Base-by-base conservation (phyloP, 805 yeast genomes). In the Candida pini region DNA sequence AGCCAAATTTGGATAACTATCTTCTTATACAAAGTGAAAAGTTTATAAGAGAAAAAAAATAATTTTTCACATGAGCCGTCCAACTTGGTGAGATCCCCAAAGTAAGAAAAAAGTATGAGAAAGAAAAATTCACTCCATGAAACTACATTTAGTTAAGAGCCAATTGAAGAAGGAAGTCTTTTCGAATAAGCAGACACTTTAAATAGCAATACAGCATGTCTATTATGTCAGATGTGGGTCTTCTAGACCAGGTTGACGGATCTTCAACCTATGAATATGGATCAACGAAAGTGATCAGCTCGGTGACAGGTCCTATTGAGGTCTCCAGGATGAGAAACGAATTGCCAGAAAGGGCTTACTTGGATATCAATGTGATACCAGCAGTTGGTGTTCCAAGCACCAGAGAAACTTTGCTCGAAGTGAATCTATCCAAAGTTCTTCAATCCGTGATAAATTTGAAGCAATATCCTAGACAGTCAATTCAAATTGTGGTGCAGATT, bases 301-400 rank as follows among this genome's bases (percentile, higher is more conserved):
- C 96, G 0, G 89, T 90, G 1, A 73, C 89, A 1, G 98, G 98
- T 0, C 98, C 98, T 0, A 71, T 90, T 20, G 97, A 90, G 50
- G 46, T 48, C 2, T 79, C 86, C 9, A 81, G 80, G 54, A 60
- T 76, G 10, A 73, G 90, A 47, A 95, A 88, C 53, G 97, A 90
- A 54, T 58, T 79, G 22, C 96, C 97, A 9, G 79, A 83, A 12
- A 65, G 69, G 29, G 81, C 90, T 12, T 78, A 85, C 13, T 56
- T 92, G 13, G 96, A 88, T 56, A 71, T 92, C 6, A 72, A 76
- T 15, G 78, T 89, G 2, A 66, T 88, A 26, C 96, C 97, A 1
- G 76, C 81, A 16, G 62, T 67, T 10, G 97, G 97, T 1, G 69
- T 81, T 2, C 71, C 94, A 6, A 36, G 69, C 53, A 67, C 90